Base-by-base conservation (phyloP, 306 rosid genomes). In the Inga laurina region DNA sequence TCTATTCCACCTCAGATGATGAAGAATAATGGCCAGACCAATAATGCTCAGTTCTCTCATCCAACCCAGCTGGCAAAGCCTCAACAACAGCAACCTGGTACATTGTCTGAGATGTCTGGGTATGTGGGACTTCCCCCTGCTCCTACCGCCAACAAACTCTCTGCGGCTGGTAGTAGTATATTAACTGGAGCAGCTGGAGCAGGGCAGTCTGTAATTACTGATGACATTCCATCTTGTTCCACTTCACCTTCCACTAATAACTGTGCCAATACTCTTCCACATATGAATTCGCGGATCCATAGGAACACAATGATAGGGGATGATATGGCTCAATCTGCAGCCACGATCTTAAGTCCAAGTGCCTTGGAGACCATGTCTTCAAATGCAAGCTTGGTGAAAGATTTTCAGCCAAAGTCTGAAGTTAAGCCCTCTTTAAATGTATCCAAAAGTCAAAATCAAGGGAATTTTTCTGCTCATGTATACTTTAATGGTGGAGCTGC, bases 191-290 rank as follows among this genome's bases (percentile, higher is more conserved):
- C 87, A 78, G 88, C 88, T 21, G 91, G 87, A 82, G 89, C 86
- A 1, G 99, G 91, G 52, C 99, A 88, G 80, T 92, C 98, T 22
- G 93, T 90, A 48, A 79, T 91, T 69, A 94, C 97, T 12, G 98
- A 96, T 37, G 98, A 96, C 79, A 79, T 88, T 86, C 99, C 97
- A 45, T 96, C 99, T 43, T 92, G 97, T 84, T 94, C 98, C 77
- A 94, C 97, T 30, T 96, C 99, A 68, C 98, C 99, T 75, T 96
- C 99, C 74, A 84, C 98, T 30, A 94, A 96, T 82, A 96, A 96
- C 80, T 89, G 92, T 76, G 84, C 85, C 51, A 83, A 68, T 78
- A 84, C 87, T 61, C 86, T 92, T 86, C 97, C 91, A 44, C 87
- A 87, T 2, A 68, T 84, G 86, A 87, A 87, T 82, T 86, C 91